phyloP scores from a whole-genome alignment of 345 rosid species.

The Diplotaxis tenuifolia region DNA sequence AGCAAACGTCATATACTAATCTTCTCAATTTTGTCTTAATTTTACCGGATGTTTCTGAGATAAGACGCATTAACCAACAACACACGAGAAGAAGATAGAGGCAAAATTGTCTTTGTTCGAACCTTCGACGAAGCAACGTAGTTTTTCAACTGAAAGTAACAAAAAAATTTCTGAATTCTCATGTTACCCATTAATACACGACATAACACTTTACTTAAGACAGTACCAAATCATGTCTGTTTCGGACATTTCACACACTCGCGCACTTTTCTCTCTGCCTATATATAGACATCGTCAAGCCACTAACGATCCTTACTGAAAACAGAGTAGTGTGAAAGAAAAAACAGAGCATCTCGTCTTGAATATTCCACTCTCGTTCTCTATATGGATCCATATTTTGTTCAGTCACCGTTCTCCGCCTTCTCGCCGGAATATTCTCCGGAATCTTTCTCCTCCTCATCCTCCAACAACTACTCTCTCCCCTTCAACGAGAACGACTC shows the following conservation, averaged over 20 bases:
- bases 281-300: conserved; percentile 34
- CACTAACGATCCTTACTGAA: conserved; percentile 24
- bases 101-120: conserved; percentile 23
- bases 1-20: background rate
- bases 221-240: conserved; percentile 13
- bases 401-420: conserved; percentile 46
- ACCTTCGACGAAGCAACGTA: conserved; percentile 33
- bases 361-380: background rate
- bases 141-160: background rate
- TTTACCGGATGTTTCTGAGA: background rate
- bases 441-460: conserved; percentile 42
- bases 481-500: conserved; percentile 95
- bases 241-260: conserved; percentile 18
- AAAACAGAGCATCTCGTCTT: conserved; percentile 15
- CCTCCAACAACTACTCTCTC: conserved; percentile 41
- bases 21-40: background rate
- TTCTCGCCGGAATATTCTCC: conserved; percentile 68
- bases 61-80: background rate
- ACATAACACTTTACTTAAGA: background rate
- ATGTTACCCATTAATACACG: conserved; percentile 7
- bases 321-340: conserved; percentile 20
- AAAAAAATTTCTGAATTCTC: background rate
- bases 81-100: background rate
- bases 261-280: background rate
- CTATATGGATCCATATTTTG: conserved; percentile 46